Conservation (phyloP, 1,139 yeast species). For the Kluyveromyces marxianus region DNA sequence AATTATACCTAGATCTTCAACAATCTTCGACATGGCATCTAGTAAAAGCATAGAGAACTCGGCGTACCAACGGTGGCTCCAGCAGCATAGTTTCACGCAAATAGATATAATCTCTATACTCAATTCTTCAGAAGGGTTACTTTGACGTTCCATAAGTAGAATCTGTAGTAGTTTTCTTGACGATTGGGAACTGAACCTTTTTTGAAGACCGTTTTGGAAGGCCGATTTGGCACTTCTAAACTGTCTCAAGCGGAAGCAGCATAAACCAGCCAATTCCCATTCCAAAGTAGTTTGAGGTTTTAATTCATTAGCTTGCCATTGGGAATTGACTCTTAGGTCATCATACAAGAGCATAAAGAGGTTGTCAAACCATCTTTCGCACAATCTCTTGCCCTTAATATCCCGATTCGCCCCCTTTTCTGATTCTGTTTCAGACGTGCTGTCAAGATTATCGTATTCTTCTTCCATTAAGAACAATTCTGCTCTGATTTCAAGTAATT, state of each 20-base stretch:
- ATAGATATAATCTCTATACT: conserved; percentile 62
- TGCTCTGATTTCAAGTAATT: conserved; percentile 72
- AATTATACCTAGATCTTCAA: conserved; percentile 69
- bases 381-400: conserved; percentile 55
- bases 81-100: conserved; percentile 69
- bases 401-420: conserved; percentile 37
- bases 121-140: conserved; percentile 41
- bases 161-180: conserved; percentile 67
- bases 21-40: conserved; percentile 48
- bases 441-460: conserved; percentile 43
- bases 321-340: conserved; percentile 81
- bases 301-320: conserved; percentile 91
- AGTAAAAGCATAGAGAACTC: conserved; percentile 73
- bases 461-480: conserved; percentile 96
- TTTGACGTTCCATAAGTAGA: conserved; percentile 39
- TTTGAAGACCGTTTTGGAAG: conserved; percentile 60
- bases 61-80: conserved; percentile 97
- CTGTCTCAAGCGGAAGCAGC: conserved; percentile 79
- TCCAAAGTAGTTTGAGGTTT: conserved; percentile 80
- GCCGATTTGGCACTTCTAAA: conserved; percentile 81
- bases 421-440: conserved; percentile 25
- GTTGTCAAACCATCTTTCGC: conserved; percentile 96
- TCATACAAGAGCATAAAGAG: conserved; percentile 87
- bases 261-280: conserved; percentile 88
- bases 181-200: conserved; percentile 75